phyloP scores from a whole-genome alignment of 2,329 filamentous ascomycete species.

The Ilyonectria sp. region DNA sequence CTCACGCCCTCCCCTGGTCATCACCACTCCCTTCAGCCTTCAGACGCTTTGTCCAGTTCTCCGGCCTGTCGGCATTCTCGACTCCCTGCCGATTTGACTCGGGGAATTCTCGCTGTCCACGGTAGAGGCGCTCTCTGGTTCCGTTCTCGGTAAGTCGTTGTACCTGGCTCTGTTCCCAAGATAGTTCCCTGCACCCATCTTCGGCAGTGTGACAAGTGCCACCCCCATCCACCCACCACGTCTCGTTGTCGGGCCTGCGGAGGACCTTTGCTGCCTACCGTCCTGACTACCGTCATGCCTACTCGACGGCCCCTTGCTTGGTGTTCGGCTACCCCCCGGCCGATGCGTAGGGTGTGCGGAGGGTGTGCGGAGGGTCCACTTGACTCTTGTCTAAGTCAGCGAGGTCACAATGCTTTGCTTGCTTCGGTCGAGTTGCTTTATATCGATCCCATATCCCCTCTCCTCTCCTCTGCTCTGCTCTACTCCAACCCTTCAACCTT shows the following conservation, averaged over 20 bases:
- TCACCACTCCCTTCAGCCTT: conserved; percentile 22
- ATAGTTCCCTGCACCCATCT: conserved; percentile 39
- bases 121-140: conserved; percentile 23
- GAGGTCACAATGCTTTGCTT: conserved; percentile 42
- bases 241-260: conserved; percentile 45
- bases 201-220: conserved; percentile 39
- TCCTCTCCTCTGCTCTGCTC: conserved; percentile 19
- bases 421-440: conserved; percentile 39
- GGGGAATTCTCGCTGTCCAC: conserved; percentile 46
- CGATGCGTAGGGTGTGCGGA: conserved; percentile 42
- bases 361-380: conserved; percentile 46
- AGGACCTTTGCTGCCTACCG: conserved; percentile 34
- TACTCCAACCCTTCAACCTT: conserved; percentile 16
- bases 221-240: conserved; percentile 16
- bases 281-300: conserved; percentile 24
- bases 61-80: conserved; percentile 34
- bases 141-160: conserved; percentile 45
- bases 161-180: conserved; percentile 30
- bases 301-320: conserved; percentile 28
- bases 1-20: conserved; percentile 24
- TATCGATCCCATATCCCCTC: conserved; percentile 44
- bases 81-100: conserved; percentile 31
- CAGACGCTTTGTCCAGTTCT: conserved; percentile 23
- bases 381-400: conserved; percentile 51
- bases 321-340: conserved; percentile 40